Evolutionary conservation across 1,284 basidiomycete species (phyloP).

Genomic region (Cutaneotrichosporon mucoides): DNA sequence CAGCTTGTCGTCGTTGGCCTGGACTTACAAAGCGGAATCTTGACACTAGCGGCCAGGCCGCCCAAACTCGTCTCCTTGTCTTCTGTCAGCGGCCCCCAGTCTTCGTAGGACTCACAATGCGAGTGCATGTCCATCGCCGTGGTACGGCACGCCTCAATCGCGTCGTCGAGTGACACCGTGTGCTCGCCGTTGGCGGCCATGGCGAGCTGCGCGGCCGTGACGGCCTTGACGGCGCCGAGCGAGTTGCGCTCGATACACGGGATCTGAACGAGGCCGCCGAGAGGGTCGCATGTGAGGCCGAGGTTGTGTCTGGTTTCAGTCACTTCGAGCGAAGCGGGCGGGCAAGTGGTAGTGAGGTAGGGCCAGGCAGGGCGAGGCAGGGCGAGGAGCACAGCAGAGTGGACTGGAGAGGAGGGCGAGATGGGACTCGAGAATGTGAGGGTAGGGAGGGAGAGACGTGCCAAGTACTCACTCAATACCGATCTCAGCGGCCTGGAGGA

Average conservation of each 20-base stretch:
- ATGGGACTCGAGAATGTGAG: no score
- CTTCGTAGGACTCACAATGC: slow-evolving; percentile 32
- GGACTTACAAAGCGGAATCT: slow-evolving; percentile 60
- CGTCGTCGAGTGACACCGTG: slow-evolving; percentile 67
- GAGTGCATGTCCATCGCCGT: slow-evolving; percentile 63
- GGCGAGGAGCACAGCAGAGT: no score
- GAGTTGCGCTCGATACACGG: slow-evolving; percentile 73
- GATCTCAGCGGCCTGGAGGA: slow-evolving; percentile 82
- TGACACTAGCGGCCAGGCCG: slow-evolving; percentile 66
- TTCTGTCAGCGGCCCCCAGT: not conserved
- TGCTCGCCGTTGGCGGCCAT: slow-evolving; percentile 78
- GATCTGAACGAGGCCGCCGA: slow-evolving; percentile 78
- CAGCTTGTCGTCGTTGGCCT: no score
- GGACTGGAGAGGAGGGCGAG: no score
- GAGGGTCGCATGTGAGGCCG: slow-evolving; percentile 86
- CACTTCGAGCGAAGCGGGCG: no score
- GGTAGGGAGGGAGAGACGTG: no score
- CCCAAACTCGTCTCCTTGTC: slow-evolving; percentile 78
- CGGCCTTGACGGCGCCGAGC: slow-evolving; percentile 68
- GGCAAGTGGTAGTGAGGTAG: no score
- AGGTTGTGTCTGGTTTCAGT: slow-evolving; percentile 68
- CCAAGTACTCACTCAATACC: slow-evolving; percentile 66
- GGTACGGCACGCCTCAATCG: slow-evolving; percentile 90
- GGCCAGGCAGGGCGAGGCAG: no score
- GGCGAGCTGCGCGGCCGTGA: slow-evolving; percentile 88